Percentiles rank a stretch among this genome's conserved stretches.
phyloP scores from a whole-genome alignment of 345 rosid genomes.

The Acer negundo region DNA sequence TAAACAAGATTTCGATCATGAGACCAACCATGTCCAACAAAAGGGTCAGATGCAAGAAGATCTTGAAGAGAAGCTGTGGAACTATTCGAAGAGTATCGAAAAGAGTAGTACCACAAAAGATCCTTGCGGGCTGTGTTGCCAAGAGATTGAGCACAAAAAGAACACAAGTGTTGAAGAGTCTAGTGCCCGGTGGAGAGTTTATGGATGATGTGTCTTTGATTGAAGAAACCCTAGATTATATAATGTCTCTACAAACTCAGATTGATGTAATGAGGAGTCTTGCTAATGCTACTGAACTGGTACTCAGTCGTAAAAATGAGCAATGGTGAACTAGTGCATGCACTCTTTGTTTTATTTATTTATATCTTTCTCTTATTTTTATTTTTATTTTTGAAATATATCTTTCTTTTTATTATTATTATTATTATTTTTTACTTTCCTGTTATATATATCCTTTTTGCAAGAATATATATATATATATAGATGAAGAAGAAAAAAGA shows the following conservation, averaged over 20 bases:
- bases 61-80: slow-evolving; percentile 48
- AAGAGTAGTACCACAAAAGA: slow-evolving; percentile 9
- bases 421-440: neutral
- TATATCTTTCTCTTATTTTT: neutral
- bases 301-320: slow-evolving; percentile 23
- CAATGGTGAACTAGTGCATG: slow-evolving; percentile 21
- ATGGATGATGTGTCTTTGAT: slow-evolving; percentile 60
- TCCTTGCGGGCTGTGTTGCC: slow-evolving; percentile 29
- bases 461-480: slow-evolving; percentile 9
- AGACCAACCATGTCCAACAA: slow-evolving; percentile 25
- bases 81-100: slow-evolving; percentile 27
- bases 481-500: slow-evolving; percentile 9
- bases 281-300: slow-evolving; percentile 33
- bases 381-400: neutral
- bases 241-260: slow-evolving; percentile 68
- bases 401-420: too few relatives aligned
- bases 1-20: slow-evolving; percentile 25
- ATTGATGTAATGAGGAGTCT: slow-evolving; percentile 74
- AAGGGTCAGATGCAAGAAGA: slow-evolving; percentile 65
- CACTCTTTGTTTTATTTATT: neutral
- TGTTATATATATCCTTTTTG: neutral
- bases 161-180: slow-evolving; percentile 54
- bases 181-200: slow-evolving; percentile 77
- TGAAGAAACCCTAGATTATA: slow-evolving; percentile 85
- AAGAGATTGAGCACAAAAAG: slow-evolving; percentile 56